phyloP scores from a whole-genome alignment of 768 basidiomycete species.

The Boletellus ananas region DNA sequence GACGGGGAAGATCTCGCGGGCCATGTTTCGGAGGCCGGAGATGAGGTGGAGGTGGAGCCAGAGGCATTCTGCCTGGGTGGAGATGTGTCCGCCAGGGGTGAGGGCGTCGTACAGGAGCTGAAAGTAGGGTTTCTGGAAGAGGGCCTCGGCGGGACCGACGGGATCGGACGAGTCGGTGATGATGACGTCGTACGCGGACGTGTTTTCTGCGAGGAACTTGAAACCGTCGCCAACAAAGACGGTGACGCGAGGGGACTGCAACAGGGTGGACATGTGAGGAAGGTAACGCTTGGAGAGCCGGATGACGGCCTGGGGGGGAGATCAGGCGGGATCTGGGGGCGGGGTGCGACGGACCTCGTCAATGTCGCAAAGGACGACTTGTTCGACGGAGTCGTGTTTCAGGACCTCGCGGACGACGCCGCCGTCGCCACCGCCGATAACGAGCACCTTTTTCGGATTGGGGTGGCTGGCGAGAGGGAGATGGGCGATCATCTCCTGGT shows the following conservation, averaged over 20 bases:
- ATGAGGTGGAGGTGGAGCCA: slow-evolving; percentile 95
- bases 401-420: slow-evolving; percentile 97
- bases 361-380: slow-evolving; percentile 95
- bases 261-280: slow-evolving; percentile 87
- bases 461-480: slow-evolving; percentile 95
- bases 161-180: slow-evolving; percentile 99
- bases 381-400: slow-evolving; percentile 86
- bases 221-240: slow-evolving; percentile 94
- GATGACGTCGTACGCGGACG: slow-evolving; percentile 90
- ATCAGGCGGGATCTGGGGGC: neutral
- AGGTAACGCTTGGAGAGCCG: slow-evolving; percentile 92
- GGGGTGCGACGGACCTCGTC: slow-evolving; percentile 63
- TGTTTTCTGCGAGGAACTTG: slow-evolving; percentile 90
- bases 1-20: slow-evolving; percentile 70
- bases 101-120: slow-evolving; percentile 89
- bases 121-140: slow-evolving; percentile 98
- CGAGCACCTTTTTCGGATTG: slow-evolving; percentile 92
- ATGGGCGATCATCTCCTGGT: slow-evolving; percentile 99
- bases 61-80: slow-evolving; percentile 92
- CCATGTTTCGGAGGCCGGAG: slow-evolving; percentile 64
- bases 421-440: slow-evolving; percentile 97
- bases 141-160: slow-evolving; percentile 88
- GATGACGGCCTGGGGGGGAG: slow-evolving; percentile 68
- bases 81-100: slow-evolving; percentile 85
- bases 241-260: slow-evolving; percentile 74